These are phyloP conservation scores for Astragalus glycyphyllos DNA, from an alignment of 306 rosid genomes.

Conservation along the genomic window DNA sequence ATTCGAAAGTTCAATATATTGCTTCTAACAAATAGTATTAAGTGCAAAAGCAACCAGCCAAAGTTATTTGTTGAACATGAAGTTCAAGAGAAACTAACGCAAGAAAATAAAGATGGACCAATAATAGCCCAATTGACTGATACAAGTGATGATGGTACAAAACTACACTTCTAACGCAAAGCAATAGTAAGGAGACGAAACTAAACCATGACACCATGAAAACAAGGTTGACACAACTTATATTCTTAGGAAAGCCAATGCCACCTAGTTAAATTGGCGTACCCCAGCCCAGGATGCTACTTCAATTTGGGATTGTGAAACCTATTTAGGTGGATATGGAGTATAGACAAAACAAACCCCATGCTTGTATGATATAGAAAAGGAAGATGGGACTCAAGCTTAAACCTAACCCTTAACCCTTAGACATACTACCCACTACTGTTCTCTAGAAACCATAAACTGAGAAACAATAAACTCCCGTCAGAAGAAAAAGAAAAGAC, in stretches of 20 bases:
- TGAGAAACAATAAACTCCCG: constrained; percentile 69
- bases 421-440: constrained; percentile 56
- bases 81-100: constrained; percentile 22
- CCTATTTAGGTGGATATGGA: constrained; percentile 42
- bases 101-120: constrained; percentile 29
- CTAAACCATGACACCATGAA: constrained; percentile 34
- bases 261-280: constrained; percentile 46
- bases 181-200: constrained; percentile 24
- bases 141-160: constrained; percentile 32
- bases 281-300: constrained; percentile 43
- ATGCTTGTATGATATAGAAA: constrained; percentile 47
- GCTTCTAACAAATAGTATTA: constrained; percentile 1
- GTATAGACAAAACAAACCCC: constrained; percentile 51
- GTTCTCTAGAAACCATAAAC: constrained; percentile 56
- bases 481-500: constrained; percentile 49
- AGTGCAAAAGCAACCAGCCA: constrained; percentile 24
- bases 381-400: constrained; percentile 57
- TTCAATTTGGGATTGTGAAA: constrained; percentile 41
- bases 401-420: constrained; percentile 59
- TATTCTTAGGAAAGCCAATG: constrained; percentile 43
- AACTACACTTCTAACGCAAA: constrained; percentile 21
- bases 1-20: constrained; percentile 13
- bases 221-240: constrained; percentile 41
- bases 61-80: not conserved
- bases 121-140: constrained; percentile 29